Evolutionary conservation across 2,329 filamentous ascomycete genomes (phyloP).

Genomic region (Trichoderma koningiopsis): DNA sequence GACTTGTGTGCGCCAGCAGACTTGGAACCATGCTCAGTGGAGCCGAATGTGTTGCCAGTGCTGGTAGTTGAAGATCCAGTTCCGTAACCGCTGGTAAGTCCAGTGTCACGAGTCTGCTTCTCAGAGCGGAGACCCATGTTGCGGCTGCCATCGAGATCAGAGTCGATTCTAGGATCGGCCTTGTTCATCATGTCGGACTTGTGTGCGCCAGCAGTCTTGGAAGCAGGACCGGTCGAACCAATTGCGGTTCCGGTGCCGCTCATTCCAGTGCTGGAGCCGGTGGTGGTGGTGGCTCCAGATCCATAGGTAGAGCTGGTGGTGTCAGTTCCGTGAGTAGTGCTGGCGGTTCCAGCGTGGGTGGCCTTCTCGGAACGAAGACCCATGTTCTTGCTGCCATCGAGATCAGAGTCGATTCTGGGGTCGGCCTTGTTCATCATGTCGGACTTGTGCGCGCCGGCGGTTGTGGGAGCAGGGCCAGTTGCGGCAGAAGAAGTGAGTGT

Average conservation of each 20-base stretch:
- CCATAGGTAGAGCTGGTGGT: constrained; percentile 38
- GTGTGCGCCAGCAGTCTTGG: constrained; percentile 47
- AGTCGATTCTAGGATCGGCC: constrained; percentile 56
- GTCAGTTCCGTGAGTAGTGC: constrained; percentile 31
- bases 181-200: constrained; percentile 51
- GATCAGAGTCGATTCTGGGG: constrained; percentile 56
- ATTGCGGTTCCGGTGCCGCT: background rate
- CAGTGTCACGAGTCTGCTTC: constrained; percentile 9
- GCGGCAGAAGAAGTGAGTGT: constrained; percentile 22
- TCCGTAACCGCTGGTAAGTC: background rate
- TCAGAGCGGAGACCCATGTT: constrained; percentile 32
- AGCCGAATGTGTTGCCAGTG: background rate
- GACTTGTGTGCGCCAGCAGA: constrained; percentile 48
- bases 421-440: constrained; percentile 54
- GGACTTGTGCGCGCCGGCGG: constrained; percentile 49
- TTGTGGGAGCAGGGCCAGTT: constrained; percentile 32
- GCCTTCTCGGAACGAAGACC: constrained; percentile 30
- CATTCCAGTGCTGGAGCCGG: constrained; percentile 2
- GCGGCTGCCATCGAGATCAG: constrained; percentile 48
- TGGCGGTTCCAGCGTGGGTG: constrained; percentile 9
- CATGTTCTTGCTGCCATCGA: constrained; percentile 42
- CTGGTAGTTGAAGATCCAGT: background rate
- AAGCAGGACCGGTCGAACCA: constrained; percentile 27
- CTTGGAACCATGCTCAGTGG: constrained; percentile 29
- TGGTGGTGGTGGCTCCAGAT: constrained; percentile 5